A percentile compares a stretch with the other conserved stretches of the same genome.
phyloP scores from a whole-genome alignment of 305 asterid species.

The Fraxinus sp. region DNA sequence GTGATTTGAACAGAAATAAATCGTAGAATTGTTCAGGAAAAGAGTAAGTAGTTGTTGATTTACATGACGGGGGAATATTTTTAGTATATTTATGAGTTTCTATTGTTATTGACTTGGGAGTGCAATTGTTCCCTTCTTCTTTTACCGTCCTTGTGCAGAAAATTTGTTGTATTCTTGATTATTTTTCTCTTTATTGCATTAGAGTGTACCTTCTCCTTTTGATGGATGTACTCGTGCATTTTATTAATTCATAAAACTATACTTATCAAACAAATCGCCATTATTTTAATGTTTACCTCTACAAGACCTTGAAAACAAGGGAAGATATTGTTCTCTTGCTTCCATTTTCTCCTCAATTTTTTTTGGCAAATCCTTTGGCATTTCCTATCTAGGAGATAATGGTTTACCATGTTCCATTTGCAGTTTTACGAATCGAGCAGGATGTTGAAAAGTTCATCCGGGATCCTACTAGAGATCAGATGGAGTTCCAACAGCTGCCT shows the following conservation, averaged over 20 bases:
- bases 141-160: not conserved
- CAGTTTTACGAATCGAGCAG: slow-evolving; percentile 97
- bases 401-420: slow-evolving; percentile 19
- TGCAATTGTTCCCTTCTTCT: not conserved
- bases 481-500: slow-evolving; percentile 97
- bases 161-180: not conserved
- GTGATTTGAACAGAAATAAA: not conserved
- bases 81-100: not conserved
- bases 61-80: not conserved
- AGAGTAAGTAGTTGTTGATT: not conserved
- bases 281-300: not conserved
- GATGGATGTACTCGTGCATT: not conserved
- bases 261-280: not conserved
- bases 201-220: not conserved
- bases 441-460: slow-evolving; percentile 83
- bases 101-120: not conserved
- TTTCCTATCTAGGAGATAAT: slow-evolving; percentile 1
- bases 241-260: not conserved
- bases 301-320: not conserved
- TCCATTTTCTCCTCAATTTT: not conserved
- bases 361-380: not conserved
- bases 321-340: not conserved
- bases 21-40: not conserved
- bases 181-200: not conserved
- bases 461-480: slow-evolving; percentile 79